Evolutionary conservation across 2,329 filamentous ascomycete genomes (phyloP).

Genomic region (Hirsutella rhossiliensis): DNA sequence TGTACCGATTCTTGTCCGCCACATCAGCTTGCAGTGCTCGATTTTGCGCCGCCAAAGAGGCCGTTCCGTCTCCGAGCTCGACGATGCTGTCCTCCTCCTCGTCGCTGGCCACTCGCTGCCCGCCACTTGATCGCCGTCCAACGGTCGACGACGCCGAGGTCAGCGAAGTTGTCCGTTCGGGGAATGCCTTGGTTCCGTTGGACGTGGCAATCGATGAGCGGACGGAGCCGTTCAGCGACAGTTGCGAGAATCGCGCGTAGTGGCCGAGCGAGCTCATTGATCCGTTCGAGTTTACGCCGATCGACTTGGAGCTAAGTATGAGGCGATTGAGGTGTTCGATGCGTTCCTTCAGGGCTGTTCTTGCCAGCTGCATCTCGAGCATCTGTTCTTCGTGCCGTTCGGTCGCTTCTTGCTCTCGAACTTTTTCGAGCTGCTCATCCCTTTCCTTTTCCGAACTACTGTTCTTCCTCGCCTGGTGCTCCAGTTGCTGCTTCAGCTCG

Average conservation of each 20-base stretch:
- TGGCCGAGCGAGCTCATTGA: slow-evolving; percentile 56
- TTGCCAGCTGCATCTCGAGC: slow-evolving; percentile 93
- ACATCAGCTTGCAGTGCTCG: slow-evolving; percentile 89
- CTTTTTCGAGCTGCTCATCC: slow-evolving; percentile 60
- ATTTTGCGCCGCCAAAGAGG: slow-evolving; percentile 74
- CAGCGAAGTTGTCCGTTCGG: slow-evolving; percentile 56
- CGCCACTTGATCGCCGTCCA: slow-evolving; percentile 37
- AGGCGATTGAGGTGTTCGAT: slow-evolving; percentile 94
- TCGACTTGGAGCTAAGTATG: slow-evolving; percentile 90
- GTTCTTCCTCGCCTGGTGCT: slow-evolving; percentile 64
- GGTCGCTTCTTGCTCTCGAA: slow-evolving; percentile 66
- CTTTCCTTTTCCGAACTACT: slow-evolving; percentile 47
- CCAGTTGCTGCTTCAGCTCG: slow-evolving; percentile 68
- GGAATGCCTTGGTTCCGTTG: slow-evolving; percentile 30
- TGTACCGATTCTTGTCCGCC: slow-evolving; percentile 94
- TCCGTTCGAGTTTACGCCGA: slow-evolving; percentile 75
- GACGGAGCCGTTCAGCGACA: slow-evolving; percentile 41
- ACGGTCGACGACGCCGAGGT: slow-evolving; percentile 51
- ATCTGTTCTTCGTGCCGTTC: slow-evolving; percentile 93
- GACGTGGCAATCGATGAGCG: slow-evolving; percentile 63
- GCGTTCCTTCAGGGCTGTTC: slow-evolving; percentile 90
- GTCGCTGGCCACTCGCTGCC: slow-evolving; percentile 31
- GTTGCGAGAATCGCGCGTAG: slow-evolving; percentile 49
- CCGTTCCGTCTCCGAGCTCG: slow-evolving; percentile 77
- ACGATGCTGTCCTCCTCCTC: slow-evolving; percentile 55